phyloP scores from a whole-genome alignment of 2,329 filamentous ascomycete species.

The Clonostachys rhizophaga region DNA sequence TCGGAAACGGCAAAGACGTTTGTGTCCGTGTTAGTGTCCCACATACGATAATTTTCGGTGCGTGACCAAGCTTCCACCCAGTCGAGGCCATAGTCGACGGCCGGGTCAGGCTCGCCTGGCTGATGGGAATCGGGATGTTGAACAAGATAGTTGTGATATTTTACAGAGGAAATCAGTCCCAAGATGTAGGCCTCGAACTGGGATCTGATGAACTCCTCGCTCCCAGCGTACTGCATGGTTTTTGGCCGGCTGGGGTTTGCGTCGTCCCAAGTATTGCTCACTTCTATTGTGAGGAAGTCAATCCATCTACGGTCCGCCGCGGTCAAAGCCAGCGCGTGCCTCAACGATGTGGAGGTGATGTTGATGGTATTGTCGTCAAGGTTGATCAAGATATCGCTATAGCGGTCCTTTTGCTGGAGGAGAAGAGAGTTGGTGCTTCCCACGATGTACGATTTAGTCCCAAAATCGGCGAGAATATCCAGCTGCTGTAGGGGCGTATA shows the following conservation, averaged over 20 bases:
- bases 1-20: slow-evolving; percentile 94
- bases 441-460: slow-evolving; percentile 95
- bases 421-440: slow-evolving; percentile 94
- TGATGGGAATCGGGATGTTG: slow-evolving; percentile 60
- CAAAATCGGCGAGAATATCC: slow-evolving; percentile 86
- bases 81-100: slow-evolving; percentile 74
- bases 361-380: slow-evolving; percentile 85
- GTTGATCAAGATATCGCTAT: slow-evolving; percentile 95
- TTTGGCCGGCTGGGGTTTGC: slow-evolving; percentile 85
- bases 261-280: slow-evolving; percentile 96
- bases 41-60: slow-evolving; percentile 90
- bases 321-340: slow-evolving; percentile 71
- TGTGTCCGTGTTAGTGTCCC: slow-evolving; percentile 73
- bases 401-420: slow-evolving; percentile 89
- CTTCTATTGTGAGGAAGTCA: slow-evolving; percentile 87
- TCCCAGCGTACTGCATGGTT: slow-evolving; percentile 90
- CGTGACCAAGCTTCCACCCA: slow-evolving; percentile 85
- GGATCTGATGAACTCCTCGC: slow-evolving; percentile 93
- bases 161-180: slow-evolving; percentile 80
- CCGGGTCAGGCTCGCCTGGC: slow-evolving; percentile 73
- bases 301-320: slow-evolving; percentile 93
- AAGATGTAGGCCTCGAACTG: slow-evolving; percentile 97
- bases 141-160: slow-evolving; percentile 75
- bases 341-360: slow-evolving; percentile 76
- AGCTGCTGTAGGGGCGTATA: slow-evolving; percentile 96